phyloP scores from a whole-genome alignment of 257 asterid genomes.

The Petunia axillaris region DNA sequence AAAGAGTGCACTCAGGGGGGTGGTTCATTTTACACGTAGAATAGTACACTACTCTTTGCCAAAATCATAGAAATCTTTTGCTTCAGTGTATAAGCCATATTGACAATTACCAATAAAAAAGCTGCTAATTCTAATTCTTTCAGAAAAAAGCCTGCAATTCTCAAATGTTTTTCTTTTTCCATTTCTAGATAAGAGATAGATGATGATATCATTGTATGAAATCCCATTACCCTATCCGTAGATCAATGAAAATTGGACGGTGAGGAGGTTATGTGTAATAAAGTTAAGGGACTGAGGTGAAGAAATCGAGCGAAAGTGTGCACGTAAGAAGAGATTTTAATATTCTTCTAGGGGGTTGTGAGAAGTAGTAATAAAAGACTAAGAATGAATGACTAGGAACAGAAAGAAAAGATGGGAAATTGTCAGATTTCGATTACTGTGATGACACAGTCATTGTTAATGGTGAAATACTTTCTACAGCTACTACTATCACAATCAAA shows the following conservation, averaged over 20 bases:
- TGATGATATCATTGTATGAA: not conserved
- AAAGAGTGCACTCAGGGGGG: too few species aligned
- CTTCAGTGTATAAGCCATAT: slow-evolving; percentile 15
- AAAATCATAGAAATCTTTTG: slow-evolving; percentile 21
- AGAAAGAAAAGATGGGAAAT: slow-evolving; percentile 26
- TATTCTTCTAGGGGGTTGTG: slow-evolving; percentile 9
- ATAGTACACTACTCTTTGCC: not conserved
- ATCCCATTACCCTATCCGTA: not conserved
- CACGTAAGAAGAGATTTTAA: slow-evolving; percentile 13
- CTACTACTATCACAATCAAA: slow-evolving; percentile 6
- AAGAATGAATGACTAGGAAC: slow-evolving; percentile 23
- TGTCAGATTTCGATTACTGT: slow-evolving; percentile 11
- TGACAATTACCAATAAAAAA: slow-evolving; percentile 24
- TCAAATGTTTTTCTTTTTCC: not conserved
- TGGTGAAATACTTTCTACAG: not conserved
- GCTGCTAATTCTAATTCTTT: slow-evolving; percentile 13
- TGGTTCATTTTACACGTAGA: not conserved
- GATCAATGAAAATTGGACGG: not conserved
- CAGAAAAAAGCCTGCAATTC: slow-evolving; percentile 26
- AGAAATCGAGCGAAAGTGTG: slow-evolving; percentile 13
- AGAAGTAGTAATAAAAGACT: not conserved
- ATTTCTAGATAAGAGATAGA: slow-evolving; percentile 12
- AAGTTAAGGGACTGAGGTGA: not conserved
- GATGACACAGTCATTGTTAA: not conserved
- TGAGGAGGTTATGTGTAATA: not conserved